Evolutionary conservation across 2,329 filamentous ascomycete species (phyloP), one percentile per base, ranked within the genome.

Genomic region (Hypoxylon sp.): DNA sequence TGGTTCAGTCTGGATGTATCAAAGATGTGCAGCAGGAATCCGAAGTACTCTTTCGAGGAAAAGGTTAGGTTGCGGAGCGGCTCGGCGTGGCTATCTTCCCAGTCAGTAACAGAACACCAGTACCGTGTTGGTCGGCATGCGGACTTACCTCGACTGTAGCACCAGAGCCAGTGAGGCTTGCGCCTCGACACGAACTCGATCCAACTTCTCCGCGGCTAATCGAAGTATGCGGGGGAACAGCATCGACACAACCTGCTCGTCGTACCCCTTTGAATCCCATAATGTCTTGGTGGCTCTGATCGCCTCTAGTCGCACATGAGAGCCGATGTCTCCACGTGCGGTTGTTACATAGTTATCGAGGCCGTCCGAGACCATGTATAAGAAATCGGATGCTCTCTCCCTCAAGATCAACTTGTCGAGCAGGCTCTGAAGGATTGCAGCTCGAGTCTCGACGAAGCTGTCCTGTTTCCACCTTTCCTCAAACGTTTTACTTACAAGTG

Each of bases 331-430:
- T 13, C 95, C 95, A 54, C 92, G 83, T 11, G 93, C 88, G 64
- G 91, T 94, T 3, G 91, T 93, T 0, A 91, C 96, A 70, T 98
- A 98, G 71, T 99, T 93, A 64, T 94, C 89, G 23, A 99, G 75
- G 0, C 88, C 86, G 35, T 83, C 81, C 0, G 74, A 69, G 7
- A 89, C 73, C 1, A 86, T 61, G 0, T 69, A 66, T 1, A 83
- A 58, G 55, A 86, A 82, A 2, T 68, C 65, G 4, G 66, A 62
- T 3, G 76, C 70, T 37, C 77, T 75, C 23, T 77, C 69, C 31
- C 68, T 72, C 3, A 86, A 70, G 3, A 83, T 70, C 4, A 74
- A 74, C 54, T 79, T 82, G 27, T 75, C 75, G 1, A 78, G 73
- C 23, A 88, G 72, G 46, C 82, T 83, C 56, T 82, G 79, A 10